Conservation (phyloP, 2,329 filamentous ascomycete species). For the Curvularia spicifera region DNA sequence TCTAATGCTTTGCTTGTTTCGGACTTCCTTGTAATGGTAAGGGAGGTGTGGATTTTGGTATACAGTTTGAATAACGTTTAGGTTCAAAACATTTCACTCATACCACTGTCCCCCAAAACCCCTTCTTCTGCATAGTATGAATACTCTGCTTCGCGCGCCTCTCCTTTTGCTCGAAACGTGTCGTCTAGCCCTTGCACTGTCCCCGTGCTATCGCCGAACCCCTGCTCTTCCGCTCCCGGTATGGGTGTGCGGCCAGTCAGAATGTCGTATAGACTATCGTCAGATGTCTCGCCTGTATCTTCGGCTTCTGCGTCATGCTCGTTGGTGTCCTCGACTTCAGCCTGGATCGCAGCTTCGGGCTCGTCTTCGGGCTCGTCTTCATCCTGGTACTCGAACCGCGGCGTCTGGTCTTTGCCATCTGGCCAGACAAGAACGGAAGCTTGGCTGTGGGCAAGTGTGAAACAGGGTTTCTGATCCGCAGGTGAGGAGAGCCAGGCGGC, state of each 20-base stretch:
- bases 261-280: constrained; percentile 58
- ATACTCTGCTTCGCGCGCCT: not conserved
- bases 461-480: constrained; percentile 41
- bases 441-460: constrained; percentile 47
- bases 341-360: too few relatives aligned
- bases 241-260: constrained; percentile 55
- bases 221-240: constrained; percentile 33
- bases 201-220: constrained; percentile 33
- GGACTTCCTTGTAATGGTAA: too few relatives aligned
- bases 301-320: constrained; percentile 12
- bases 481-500: constrained; percentile 37
- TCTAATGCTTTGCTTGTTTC: too few relatives aligned
- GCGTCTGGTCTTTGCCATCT: constrained; percentile 47
- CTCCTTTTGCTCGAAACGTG: constrained; percentile 52
- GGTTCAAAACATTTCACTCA: constrained; percentile 46
- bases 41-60: not conserved
- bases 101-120: constrained; percentile 41
- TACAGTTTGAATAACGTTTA: not conserved
- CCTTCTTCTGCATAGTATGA: constrained; percentile 8
- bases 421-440: constrained; percentile 53
- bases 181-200: constrained; percentile 48
- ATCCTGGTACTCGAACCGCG: constrained; percentile 32
- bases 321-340: not conserved
- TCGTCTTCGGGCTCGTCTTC: not conserved
- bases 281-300: constrained; percentile 48